Base-by-base conservation (phyloP, 1,284 basidiomycete species). In the Rhodotorula sp. region DNA sequence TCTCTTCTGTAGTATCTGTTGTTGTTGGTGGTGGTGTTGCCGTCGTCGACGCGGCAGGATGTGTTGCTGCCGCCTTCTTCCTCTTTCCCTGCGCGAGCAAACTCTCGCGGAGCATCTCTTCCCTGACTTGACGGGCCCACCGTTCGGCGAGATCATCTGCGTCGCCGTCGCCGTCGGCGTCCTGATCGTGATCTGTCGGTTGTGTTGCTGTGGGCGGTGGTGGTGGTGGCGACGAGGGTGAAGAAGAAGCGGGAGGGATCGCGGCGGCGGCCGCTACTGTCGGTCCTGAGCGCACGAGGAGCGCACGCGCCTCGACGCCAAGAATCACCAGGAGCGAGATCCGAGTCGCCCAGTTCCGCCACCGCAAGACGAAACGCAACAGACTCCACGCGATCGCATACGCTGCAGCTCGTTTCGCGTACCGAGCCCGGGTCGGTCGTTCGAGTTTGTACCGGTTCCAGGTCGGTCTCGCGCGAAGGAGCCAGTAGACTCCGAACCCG, bases 41-140 rank as follows among this genome's bases (percentile, higher is more conserved):
- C 39, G 39, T 43, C 10, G 39, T 43, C 3, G 18, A 16, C 15
- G 7, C 26, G 3, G 20, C 48, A 3, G 51, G 3, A 3, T 3
- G 23, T 20, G 48, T 34, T 21, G 49, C 29, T 31, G 48, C 31
- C 51, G 20, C 20, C 54, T 14, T 16, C 12, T 26, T 47, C 48
- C 47, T n/a, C 31, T 59, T 58, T 23, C 64, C 49, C 21, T 48
- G 43, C 29, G 52, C 49, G n/a, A 68, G 34, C n/a, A 72, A 39
- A 20, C 64, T 66, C 8, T 72, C 70, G 18, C 60, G 54, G 12
- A 72, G 54, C 67, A 72, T 68, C 15, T 66, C 67, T 48, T 72
- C 67, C 59, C 51, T 58, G 15, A 66, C 67, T 47, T 57, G 43
- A n/a, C 70, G 26, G 5, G 70, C 70, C 67, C 64, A 72, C 26